These are phyloP conservation scores for Fusarium liriodendri DNA, from an alignment of 2,329 filamentous ascomycete species.

Conservation along the genomic window DNA sequence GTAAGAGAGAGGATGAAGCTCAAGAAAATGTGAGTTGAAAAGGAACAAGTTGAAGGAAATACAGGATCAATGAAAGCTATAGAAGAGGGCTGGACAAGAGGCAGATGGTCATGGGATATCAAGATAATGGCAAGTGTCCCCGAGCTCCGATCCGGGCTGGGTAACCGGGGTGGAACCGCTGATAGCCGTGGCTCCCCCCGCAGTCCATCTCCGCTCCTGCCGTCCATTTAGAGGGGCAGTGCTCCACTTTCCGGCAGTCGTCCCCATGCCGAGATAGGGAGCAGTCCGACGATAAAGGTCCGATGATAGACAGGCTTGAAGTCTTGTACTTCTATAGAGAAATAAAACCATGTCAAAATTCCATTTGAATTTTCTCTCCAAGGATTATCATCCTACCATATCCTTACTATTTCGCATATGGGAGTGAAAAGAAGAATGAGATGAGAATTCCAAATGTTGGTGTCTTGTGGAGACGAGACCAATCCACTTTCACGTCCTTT, in stretches of 20 bases:
- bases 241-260: background rate
- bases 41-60: background rate
- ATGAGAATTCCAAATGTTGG: conserved; percentile 1
- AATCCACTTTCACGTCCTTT: conserved; percentile 9
- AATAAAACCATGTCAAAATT: background rate
- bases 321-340: background rate
- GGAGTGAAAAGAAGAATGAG: background rate
- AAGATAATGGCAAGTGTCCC: conserved; percentile 16
- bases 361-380: background rate
- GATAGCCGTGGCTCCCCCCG: conserved; percentile 34
- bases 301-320: background rate
- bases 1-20: background rate
- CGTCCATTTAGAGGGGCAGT: background rate
- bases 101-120: conserved; percentile 8
- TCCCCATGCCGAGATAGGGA: background rate
- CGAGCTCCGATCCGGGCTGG: conserved; percentile 1
- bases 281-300: background rate
- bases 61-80: background rate
- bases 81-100: conserved; percentile 1
- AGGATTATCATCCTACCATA: background rate
- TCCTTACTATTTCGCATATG: background rate
- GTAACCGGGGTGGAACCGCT: conserved; percentile 26
- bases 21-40: background rate
- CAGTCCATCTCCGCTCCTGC: conserved; percentile 21
- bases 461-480: background rate